Conservation (phyloP, 371 early-diverging fungal genomes). For the Rhizopus sp. region DNA sequence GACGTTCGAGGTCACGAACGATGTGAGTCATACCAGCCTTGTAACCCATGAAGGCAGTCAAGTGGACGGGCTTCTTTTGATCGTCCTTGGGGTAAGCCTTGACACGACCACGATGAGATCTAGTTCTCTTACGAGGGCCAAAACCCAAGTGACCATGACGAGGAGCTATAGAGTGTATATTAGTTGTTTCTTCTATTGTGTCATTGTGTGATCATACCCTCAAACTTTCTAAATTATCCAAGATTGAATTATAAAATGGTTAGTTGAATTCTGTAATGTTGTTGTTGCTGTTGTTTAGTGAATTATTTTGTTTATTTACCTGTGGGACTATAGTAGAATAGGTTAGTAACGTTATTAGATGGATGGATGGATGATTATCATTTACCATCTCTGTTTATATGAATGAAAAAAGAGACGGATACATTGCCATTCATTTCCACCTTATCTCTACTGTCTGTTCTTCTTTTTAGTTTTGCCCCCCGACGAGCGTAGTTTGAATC, state of each 20-base stretch:
- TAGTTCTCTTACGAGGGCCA: slow-evolving; percentile 98
- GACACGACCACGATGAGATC: slow-evolving; percentile 93
- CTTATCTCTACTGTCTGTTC: neutral
- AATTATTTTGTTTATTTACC: slow-evolving; percentile 11
- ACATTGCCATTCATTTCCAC: neutral
- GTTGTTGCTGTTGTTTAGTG: too few relatives aligned
- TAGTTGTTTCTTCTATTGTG: neutral
- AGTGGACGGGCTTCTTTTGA: slow-evolving; percentile 93
- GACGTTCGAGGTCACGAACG: slow-evolving; percentile 97
- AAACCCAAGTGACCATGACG: slow-evolving; percentile 99
- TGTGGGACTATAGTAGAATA: slow-evolving; percentile 24
- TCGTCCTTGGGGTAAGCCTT: slow-evolving; percentile 99
- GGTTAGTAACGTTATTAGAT: slow-evolving; percentile 19
- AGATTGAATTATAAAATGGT: neutral
- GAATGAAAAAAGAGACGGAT: slow-evolving; percentile 31
- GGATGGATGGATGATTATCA: slow-evolving; percentile 23
- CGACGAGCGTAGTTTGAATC: neutral
- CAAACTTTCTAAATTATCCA: slow-evolving; percentile 18
- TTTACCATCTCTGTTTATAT: slow-evolving; percentile 29
- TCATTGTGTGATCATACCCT: slow-evolving; percentile 11
- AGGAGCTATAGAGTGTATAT: slow-evolving; percentile 67
- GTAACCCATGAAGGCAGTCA: slow-evolving; percentile 99
- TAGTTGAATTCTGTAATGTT: neutral
- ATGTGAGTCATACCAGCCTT: slow-evolving; percentile 99
- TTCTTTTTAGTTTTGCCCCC: neutral